Conservation (phyloP, 225 moss, liverwort and hornwort species). For the Takakia lepidozioides region DNA sequence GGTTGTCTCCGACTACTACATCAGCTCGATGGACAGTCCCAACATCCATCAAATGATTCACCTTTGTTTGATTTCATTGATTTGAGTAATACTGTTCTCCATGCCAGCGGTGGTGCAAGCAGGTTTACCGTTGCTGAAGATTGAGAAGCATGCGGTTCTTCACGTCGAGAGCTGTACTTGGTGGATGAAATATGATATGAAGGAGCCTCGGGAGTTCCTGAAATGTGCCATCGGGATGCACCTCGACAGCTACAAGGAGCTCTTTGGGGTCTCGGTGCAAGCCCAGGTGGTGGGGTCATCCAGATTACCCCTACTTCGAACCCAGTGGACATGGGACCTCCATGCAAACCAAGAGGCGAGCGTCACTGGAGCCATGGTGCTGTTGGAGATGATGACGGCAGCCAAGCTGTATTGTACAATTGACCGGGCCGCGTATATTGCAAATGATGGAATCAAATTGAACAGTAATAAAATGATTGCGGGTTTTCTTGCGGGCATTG, state of each 20-base stretch:
- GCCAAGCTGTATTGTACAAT: conserved; percentile 1
- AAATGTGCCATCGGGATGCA: too few species aligned
- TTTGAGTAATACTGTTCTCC: conserved; percentile 1
- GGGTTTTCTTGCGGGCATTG: background rate
- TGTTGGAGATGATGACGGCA: background rate
- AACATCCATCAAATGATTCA: background rate
- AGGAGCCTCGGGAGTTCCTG: conserved; percentile 1
- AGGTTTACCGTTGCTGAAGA: conserved; percentile 1
- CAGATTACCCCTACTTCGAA: too few species aligned
- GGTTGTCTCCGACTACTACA: background rate
- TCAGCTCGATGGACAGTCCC: background rate
- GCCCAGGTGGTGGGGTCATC: too few species aligned
- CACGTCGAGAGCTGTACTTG: background rate
- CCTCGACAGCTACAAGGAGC: too few species aligned
- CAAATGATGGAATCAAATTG: background rate
- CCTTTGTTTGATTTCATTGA: conserved; percentile 8
- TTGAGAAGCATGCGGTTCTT: conserved; percentile 4
- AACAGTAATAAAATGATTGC: background rate
- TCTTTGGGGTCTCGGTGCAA: too few species aligned
- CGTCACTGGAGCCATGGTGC: too few species aligned
- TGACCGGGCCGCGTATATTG: background rate
- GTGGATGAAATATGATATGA: background rate
- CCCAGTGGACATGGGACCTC: too few species aligned
- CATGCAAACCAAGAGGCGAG: too few species aligned
- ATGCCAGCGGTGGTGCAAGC: conserved; percentile 9